phyloP scores from a whole-genome alignment of 2,329 filamentous ascomycete genomes.

The Verticillium albo-atrum region DNA sequence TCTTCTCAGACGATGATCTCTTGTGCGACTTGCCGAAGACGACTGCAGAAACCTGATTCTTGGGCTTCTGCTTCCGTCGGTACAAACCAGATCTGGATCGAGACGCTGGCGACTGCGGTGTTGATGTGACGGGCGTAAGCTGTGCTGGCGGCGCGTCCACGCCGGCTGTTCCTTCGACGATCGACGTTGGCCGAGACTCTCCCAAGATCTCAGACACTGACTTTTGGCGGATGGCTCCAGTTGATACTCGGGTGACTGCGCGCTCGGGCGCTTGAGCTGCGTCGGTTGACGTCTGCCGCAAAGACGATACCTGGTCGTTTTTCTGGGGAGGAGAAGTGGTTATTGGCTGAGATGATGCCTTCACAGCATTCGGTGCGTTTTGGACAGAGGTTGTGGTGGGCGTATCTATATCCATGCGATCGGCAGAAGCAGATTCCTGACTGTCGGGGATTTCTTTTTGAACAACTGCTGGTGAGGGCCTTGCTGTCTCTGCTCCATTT shows the following conservation, averaged over 20 bases:
- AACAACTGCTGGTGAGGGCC: not conserved
- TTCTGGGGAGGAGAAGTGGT: not conserved
- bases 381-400: slow-evolving; percentile 12
- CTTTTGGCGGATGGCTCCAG: slow-evolving; percentile 66
- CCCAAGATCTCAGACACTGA: slow-evolving; percentile 70
- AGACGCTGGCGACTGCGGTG: slow-evolving; percentile 35
- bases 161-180: slow-evolving; percentile 26
- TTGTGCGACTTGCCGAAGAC: slow-evolving; percentile 68
- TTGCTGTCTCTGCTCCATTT: slow-evolving; percentile 15
- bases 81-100: slow-evolving; percentile 18
- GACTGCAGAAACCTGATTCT: slow-evolving; percentile 67
- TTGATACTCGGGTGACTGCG: slow-evolving; percentile 66
- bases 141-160: slow-evolving; percentile 26
- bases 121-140: slow-evolving; percentile 36
- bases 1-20: slow-evolving; percentile 39
- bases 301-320: not conserved
- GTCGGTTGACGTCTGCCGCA: slow-evolving; percentile 12
- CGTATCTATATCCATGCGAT: slow-evolving; percentile 29
- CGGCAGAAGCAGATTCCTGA: slow-evolving; percentile 21
- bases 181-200: slow-evolving; percentile 40
- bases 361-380: not conserved
- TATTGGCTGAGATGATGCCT: not conserved
- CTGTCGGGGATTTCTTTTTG: slow-evolving; percentile 29
- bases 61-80: slow-evolving; percentile 52
- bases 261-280: slow-evolving; percentile 30